Evolutionary conservation across 2,329 filamentous ascomycete species (phyloP), one percentile per base, ranked within the genome.

Genomic region (Zelopaecilomyces penicillatus): DNA sequence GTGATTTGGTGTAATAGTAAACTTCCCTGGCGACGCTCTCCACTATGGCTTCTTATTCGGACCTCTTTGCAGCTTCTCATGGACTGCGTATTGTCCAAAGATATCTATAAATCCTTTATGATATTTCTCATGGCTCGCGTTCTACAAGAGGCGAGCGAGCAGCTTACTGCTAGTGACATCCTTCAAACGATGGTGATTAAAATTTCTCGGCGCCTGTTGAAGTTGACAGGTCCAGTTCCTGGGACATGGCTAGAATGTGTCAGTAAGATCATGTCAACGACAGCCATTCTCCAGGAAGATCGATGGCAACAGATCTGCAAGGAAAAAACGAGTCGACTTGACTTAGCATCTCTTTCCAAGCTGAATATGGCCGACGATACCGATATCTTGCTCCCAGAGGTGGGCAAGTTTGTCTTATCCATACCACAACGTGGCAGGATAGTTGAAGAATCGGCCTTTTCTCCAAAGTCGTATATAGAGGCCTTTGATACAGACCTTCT

Each of bases 41-140:
- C 76, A 0, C 46, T 73, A 0, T 82, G 76, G 76, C 60, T 82
- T 1, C 59, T 80, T 0, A 44, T 81, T 3, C 71, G 77, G 1
- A 74, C 78, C 1, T 55, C 65, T 0, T 48, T 78, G 3, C 75
- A 80, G 42, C 50, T 66, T 34, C 30, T 30, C 10, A 28, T 42
- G 26, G 32, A 30, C 11, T 30, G 40, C 27, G 11, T 19, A 42
- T 32, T 41, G 12, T 19, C 28, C n/a, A 41, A 10, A 19, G 39
- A 12, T 7, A 19, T 37, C 12, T 37, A 37, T 26, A 37, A 37
- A 37, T 37, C 35, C 6, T 37, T 5, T 26, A 37, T 37, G 5
- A 26, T 37, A 37, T 37, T 37, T 19, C 35, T 37, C 3, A 3
- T 37, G 35, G 35, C 35, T 37, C 35, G 5, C 7, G 35, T 37